Percentiles rank a stretch among this genome's conserved stretches.
Conservation (phyloP, 2,329 filamentous ascomycete genomes). For the Colletotrichum magnum region DNA sequence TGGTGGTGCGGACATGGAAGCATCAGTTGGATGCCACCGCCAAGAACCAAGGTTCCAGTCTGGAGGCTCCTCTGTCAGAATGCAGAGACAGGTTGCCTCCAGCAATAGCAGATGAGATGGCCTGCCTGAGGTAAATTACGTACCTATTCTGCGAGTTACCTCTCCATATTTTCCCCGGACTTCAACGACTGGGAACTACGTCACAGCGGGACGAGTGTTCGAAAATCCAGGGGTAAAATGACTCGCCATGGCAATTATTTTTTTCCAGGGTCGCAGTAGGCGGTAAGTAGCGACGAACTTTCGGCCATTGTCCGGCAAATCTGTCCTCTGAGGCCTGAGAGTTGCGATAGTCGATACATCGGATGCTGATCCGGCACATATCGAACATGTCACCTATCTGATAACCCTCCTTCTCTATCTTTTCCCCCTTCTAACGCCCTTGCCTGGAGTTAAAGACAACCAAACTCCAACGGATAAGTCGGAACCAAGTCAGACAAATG, state of each 20-base stretch:
- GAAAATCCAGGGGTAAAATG: conserved; percentile 33
- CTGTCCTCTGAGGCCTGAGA: neutral
- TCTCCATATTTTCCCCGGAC: conserved; percentile 39
- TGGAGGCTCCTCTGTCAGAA: conserved; percentile 6
- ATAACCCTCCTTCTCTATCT: neutral
- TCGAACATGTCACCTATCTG: conserved; percentile 1
- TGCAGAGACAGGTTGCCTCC: conserved; percentile 24
- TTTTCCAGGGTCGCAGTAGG: conserved; percentile 7
- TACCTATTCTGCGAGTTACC: conserved; percentile 12
- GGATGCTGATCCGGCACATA: conserved; percentile 14
- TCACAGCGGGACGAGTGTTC: conserved; percentile 32
- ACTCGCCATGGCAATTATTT: conserved; percentile 26
- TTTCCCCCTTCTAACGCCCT: neutral
- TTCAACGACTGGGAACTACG: conserved; percentile 25
- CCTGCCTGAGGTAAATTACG: conserved; percentile 34
- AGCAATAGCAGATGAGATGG: conserved; percentile 16
- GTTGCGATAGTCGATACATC: neutral
- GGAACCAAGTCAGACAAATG: neutral
- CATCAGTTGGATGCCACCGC: neutral
- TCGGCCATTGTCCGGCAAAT: conserved; percentile 17
- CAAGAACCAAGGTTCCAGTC: conserved; percentile 19
- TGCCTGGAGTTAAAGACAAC: neutral
- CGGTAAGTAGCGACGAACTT: neutral
- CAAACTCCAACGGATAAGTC: conserved; percentile 13
- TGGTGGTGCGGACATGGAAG: neutral